Evolutionary conservation across 805 yeast species (phyloP).

Genomic region (Nakazawaea anatomiae): DNA sequence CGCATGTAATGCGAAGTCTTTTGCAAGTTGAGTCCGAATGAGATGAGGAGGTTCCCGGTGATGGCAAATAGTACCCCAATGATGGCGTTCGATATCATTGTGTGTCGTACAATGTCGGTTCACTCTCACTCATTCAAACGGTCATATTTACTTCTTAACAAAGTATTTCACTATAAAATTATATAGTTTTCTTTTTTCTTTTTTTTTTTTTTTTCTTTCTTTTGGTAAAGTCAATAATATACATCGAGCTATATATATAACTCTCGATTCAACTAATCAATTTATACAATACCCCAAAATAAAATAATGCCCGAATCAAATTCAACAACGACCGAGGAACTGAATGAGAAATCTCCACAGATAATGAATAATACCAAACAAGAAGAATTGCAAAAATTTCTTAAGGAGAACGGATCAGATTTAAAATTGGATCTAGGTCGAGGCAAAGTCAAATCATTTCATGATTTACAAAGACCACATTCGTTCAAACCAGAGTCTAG

Average conservation of each 20-base stretch:
- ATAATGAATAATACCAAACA: neutral
- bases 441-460: slow-evolving; percentile 5
- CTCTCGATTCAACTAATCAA: too few relatives aligned
- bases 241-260: too few relatives aligned
- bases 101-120: neutral
- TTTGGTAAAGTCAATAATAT: too few relatives aligned
- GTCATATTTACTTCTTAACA: too few relatives aligned
- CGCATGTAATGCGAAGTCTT: slow-evolving; percentile 20
- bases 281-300: too few relatives aligned
- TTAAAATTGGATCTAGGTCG: slow-evolving; percentile 4
- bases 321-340: neutral
- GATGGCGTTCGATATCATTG: slow-evolving; percentile 8
- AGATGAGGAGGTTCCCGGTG: slow-evolving; percentile 20
- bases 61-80: slow-evolving; percentile 21
- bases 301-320: neutral
- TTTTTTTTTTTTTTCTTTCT: too few relatives aligned
- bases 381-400: neutral
- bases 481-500: slow-evolving; percentile 1
- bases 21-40: slow-evolving; percentile 22
- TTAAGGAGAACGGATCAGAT: slow-evolving; percentile 4
- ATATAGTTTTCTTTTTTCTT: too few relatives aligned
- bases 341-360: neutral
- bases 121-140: too few relatives aligned
- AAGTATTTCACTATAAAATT: too few relatives aligned
- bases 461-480: slow-evolving; percentile 9